Percentiles rank a stretch among this genome's conserved stretches.
phyloP scores from a whole-genome alignment of 2,329 filamentous ascomycete genomes.

The Scortechinia acanthostroma region DNA sequence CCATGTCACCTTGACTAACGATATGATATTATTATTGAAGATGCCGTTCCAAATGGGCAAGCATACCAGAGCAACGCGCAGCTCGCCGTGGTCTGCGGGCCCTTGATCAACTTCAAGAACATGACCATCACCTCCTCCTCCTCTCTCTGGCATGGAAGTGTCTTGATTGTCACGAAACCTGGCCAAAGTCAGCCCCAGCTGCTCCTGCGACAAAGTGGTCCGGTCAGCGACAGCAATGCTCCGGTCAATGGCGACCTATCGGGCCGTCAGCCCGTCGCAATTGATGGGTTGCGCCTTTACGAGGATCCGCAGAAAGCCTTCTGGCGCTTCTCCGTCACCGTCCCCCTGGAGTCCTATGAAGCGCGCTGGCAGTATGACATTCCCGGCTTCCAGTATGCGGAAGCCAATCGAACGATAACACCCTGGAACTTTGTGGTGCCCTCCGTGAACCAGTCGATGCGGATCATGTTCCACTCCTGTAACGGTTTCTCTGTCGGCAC shows the following conservation, averaged over 20 bases:
- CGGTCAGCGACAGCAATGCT: conserved; percentile 20
- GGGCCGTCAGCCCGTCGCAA: conserved; percentile 19
- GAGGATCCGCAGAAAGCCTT: conserved; percentile 70
- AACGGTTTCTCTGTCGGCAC: conserved; percentile 91
- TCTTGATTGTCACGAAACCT: conserved; percentile 73
- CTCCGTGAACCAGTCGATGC: conserved; percentile 78
- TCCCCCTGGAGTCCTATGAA: conserved; percentile 68
- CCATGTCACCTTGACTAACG: too few relatives aligned
- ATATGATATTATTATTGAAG: too few relatives aligned
- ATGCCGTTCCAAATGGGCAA: conserved; percentile 26
- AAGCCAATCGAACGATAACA: conserved; percentile 43
- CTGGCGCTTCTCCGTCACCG: conserved; percentile 80
- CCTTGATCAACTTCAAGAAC: conserved; percentile 70
- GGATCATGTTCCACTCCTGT: conserved; percentile 97
- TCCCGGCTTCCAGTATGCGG: conserved; percentile 59
- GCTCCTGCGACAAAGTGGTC: conserved; percentile 42
- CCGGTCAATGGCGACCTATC: conserved; percentile 35
- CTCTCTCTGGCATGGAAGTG: conserved; percentile 65
- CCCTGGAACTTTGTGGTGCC: conserved; percentile 79
- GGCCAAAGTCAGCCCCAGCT: conserved; percentile 54
- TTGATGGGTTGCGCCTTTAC: conserved; percentile 55
- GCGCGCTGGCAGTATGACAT: conserved; percentile 68
- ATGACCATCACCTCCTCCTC: conserved; percentile 55
- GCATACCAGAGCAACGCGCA: conserved; percentile 17
- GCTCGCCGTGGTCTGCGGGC: conserved; percentile 62